Conservation (phyloP, 192 early-diverging fungal species). For the Spinellus fusiger region DNA sequence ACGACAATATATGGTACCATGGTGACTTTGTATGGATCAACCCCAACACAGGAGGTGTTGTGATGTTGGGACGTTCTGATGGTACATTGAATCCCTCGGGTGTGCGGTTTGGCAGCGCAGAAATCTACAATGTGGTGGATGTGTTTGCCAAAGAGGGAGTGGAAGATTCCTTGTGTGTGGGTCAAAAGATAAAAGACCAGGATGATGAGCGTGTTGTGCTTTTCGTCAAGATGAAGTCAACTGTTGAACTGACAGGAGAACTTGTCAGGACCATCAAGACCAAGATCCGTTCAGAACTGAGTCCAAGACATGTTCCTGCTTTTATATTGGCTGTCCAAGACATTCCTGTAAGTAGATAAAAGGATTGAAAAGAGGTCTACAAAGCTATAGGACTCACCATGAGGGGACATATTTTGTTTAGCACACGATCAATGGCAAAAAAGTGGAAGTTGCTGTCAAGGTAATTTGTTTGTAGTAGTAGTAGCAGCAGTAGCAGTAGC, state of each 20-base stretch:
- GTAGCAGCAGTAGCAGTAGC: too few relatives aligned
- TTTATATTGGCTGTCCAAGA: constrained; percentile 71
- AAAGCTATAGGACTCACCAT: neutral
- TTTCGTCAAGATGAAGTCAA: constrained; percentile 81
- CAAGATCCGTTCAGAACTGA: constrained; percentile 78
- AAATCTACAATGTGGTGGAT: constrained; percentile 91
- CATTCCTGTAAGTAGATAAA: constrained; percentile 64
- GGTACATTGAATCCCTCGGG: constrained; percentile 91
- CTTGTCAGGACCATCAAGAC: constrained; percentile 66
- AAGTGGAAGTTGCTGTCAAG: constrained; percentile 96
- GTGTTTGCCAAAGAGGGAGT: constrained; percentile 61
- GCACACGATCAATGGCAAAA: constrained; percentile 95
- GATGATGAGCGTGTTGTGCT: constrained; percentile 90
- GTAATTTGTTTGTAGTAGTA: constrained; percentile 19
- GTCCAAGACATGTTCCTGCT: constrained; percentile 88
- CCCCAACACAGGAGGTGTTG: constrained; percentile 78
- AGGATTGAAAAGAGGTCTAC: neutral
- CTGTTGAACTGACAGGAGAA: constrained; percentile 46
- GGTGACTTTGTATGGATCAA: constrained; percentile 91
- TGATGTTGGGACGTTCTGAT: constrained; percentile 92
- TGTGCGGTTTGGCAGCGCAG: constrained; percentile 89
- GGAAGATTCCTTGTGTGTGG: constrained; percentile 83
- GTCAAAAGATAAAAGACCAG: constrained; percentile 66
- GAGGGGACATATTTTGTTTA: constrained; percentile 15
- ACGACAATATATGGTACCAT: constrained; percentile 89